Percentiles rank a stretch among this genome's conserved stretches.
Conservation (phyloP, 2,329 filamentous ascomycete genomes). For the Phaeosphaeria sp. region DNA sequence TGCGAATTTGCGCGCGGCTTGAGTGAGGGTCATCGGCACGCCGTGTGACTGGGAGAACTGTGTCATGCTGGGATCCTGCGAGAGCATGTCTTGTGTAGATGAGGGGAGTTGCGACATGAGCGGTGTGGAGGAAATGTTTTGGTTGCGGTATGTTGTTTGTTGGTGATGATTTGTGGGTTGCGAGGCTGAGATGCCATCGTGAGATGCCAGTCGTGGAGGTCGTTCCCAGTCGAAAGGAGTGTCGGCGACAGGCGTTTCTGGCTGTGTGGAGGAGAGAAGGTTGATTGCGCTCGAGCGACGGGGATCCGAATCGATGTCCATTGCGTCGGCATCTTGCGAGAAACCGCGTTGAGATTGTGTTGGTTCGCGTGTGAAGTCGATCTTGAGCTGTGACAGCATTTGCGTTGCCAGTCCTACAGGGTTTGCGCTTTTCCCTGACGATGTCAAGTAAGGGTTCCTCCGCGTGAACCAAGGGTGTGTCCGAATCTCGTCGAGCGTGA, state of each 20-base stretch:
- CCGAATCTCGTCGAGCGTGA: conserved; percentile 85
- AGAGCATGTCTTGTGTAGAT: conserved; percentile 66
- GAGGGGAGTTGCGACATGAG: conserved; percentile 43
- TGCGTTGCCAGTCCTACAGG: conserved; percentile 87
- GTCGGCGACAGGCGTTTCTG: conserved; percentile 77
- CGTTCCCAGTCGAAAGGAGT: conserved; percentile 88
- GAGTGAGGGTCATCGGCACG: conserved; percentile 84
- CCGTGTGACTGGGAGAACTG: conserved; percentile 84
- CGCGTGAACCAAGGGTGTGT: conserved; percentile 95
- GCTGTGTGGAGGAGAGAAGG: conserved; percentile 81
- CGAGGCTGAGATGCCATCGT: conserved; percentile 44
- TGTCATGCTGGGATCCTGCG: conserved; percentile 81
- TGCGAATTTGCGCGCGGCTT: conserved; percentile 84
- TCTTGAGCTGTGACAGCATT: conserved; percentile 90
- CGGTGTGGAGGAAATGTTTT: conserved; percentile 20
- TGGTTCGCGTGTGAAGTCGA: conserved; percentile 80
- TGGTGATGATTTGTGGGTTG: conserved; percentile 46
- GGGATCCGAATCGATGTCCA: conserved; percentile 70
- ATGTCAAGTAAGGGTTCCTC: conserved; percentile 75
- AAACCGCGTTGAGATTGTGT: conserved; percentile 56
- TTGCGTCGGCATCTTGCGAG: conserved; percentile 60
- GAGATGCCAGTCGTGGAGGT: conserved; percentile 59
- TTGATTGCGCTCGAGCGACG: conserved; percentile 45
- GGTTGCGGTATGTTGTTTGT: conserved; percentile 31
- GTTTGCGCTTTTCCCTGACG: conserved; percentile 77